phyloP scores from a whole-genome alignment of 352 stramenopile genomes.

The Pythium aristosporum region DNA sequence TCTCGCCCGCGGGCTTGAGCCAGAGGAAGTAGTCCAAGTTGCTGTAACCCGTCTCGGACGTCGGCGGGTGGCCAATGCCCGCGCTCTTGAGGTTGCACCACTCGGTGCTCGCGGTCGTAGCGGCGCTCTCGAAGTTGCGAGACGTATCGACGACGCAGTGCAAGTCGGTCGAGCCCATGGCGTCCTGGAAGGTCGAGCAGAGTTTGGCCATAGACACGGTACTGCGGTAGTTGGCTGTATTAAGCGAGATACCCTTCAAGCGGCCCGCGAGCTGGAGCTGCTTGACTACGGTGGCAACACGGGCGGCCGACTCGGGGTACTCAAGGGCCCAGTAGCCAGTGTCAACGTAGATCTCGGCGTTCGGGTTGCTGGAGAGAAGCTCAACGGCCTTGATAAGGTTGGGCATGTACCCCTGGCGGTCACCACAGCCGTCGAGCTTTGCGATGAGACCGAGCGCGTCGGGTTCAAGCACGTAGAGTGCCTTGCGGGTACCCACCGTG shows the following conservation, averaged over 20 bases:
- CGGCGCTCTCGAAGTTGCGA: constrained; percentile 43
- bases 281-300: constrained; percentile 33
- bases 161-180: constrained; percentile 26
- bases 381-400: constrained; percentile 57
- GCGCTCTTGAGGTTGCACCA: constrained; percentile 71
- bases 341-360: constrained; percentile 71
- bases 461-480: constrained; percentile 71
- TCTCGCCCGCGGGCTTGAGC: constrained; percentile 67
- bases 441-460: constrained; percentile 60
- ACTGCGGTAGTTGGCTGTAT: constrained; percentile 70
- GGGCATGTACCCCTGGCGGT: constrained; percentile 35
- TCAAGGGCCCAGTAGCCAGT: constrained; percentile 64
- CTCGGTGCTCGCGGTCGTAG: constrained; percentile 24
- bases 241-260: constrained; percentile 51
- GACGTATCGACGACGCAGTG: constrained; percentile 68
- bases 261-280: constrained; percentile 27
- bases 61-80: constrained; percentile 59
- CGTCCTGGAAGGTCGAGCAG: constrained; percentile 53
- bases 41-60: constrained; percentile 38
- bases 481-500: constrained; percentile 45
- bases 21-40: constrained; percentile 73
- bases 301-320: constrained; percentile 18
- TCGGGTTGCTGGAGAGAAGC: constrained; percentile 51
- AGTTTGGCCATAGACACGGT: constrained; percentile 33
- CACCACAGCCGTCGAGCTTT: constrained; percentile 37